Evolutionary conservation across 2,329 filamentous ascomycete species (phyloP).

Genomic region (Tolypocladium ovalisporum): DNA sequence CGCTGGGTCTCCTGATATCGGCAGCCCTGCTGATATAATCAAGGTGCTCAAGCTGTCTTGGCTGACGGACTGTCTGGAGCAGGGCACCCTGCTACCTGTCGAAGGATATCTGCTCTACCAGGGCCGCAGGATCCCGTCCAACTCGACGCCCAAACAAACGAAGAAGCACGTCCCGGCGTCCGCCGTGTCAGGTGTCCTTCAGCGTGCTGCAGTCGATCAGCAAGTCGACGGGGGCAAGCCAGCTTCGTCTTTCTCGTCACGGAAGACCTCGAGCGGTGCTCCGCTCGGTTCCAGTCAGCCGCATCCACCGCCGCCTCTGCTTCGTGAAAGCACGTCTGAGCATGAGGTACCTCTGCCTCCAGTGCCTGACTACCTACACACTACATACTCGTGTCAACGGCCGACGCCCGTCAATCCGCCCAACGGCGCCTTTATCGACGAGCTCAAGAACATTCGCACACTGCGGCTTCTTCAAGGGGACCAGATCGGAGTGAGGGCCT

Average conservation of each 20-base stretch:
- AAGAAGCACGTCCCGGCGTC: neutral
- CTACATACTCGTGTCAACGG: constrained; percentile 67
- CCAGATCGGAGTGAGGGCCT: constrained; percentile 71
- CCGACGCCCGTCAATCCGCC: constrained; percentile 58
- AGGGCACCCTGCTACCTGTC: constrained; percentile 32
- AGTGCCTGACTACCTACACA: constrained; percentile 54
- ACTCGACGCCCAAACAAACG: neutral
- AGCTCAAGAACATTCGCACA: constrained; percentile 64
- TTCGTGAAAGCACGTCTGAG: constrained; percentile 67
- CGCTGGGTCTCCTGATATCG: neutral
- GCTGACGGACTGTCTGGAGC: constrained; percentile 42
- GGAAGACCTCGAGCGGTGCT: neutral
- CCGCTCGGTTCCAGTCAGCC: neutral
- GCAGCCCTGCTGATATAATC: constrained; percentile 17
- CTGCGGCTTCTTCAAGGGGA: constrained; percentile 63
- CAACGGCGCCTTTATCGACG: constrained; percentile 64
- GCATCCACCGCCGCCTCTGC: constrained; percentile 28
- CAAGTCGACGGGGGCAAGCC: neutral
- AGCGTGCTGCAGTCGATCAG: constrained; percentile 10
- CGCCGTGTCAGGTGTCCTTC: constrained; percentile 6
- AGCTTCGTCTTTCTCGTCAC: neutral
- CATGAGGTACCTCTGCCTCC: constrained; percentile 56
- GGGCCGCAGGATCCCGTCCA: constrained; percentile 24
- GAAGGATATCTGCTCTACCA: constrained; percentile 43
- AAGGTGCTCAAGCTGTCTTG: constrained; percentile 49